Evolutionary conservation across 352 stramenopile genomes (phyloP), one percentile per base, ranked within the genome.

Genomic region (Globisporangium heterothallicum): DNA sequence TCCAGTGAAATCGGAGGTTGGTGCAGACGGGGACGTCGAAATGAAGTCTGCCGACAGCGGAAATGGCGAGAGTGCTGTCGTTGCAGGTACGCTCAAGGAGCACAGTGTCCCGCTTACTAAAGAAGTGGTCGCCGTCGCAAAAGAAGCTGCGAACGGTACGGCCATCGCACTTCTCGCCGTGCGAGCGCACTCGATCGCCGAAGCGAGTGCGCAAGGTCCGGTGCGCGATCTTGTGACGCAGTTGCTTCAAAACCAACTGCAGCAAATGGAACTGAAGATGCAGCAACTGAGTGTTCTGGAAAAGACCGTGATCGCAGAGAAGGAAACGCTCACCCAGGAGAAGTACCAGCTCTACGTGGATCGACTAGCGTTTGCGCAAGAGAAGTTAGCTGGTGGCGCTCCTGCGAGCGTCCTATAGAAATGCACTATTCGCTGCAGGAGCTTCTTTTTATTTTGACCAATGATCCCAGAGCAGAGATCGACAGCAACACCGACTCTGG

Each of bases 241-340:
- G 44, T 41, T 92, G 16, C 18, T 88, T 18, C 60, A 86, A 51
- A 88, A 84, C 45, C 72, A 92, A 29, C 48, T 92, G 54, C 53
- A 72, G 42, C 78, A 90, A 55, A 74, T 92, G 64, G 76, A 92
- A 54, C 62, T 92, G 36, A 88, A 90, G 64, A 79, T 90, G 65
- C 68, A 86, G 49, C 70, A 88, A 42, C 53, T 92, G 3, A 56
- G 42, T n/a, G 64, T 86, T 8, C 42, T 92, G 27, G 73, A 90
- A 38, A 64, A 68, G 40, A 62, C 74, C 0, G 38, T 92, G 10
- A 43, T 34, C 16, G 72, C 75, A 2, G 78, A 92, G 48, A 70
- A 71, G 32, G 74, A 89, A 29, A 62, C 78, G 38, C 64, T 92
- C 0, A 66, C 72, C 0, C 72, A 77, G 46, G 79, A 86, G 35